These are phyloP conservation scores for Scutellaria baicalensis DNA, from an alignment of 257 asterid genomes.

Conservation along the genomic window DNA sequence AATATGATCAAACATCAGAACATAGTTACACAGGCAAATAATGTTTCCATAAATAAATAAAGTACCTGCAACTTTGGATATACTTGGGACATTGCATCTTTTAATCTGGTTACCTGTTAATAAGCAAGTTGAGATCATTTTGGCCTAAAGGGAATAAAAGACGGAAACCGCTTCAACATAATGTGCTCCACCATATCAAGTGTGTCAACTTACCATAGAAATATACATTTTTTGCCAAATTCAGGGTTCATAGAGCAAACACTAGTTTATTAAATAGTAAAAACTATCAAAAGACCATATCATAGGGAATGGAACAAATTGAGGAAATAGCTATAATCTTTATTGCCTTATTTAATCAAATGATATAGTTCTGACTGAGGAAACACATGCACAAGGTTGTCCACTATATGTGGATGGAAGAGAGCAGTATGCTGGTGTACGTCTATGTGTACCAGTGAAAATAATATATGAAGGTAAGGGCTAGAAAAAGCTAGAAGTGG, in stretches of 20 bases:
- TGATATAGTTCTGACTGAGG: neutral
- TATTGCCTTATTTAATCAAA: neutral
- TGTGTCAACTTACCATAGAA: neutral
- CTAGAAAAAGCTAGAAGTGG: neutral
- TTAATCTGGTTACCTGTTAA: constrained; percentile 66
- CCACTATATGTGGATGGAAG: neutral
- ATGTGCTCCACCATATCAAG: neutral
- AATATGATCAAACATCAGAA: constrained; percentile 3
- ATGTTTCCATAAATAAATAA: neutral
- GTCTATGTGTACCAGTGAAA: too few relatives aligned
- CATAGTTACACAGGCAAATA: neutral
- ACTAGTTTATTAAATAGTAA: neutral
- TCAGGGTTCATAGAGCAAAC: neutral
- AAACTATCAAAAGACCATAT: neutral
- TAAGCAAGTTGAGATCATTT: neutral
- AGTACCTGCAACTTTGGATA: constrained; percentile 84
- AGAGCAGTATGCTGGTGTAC: neutral
- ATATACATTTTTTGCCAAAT: neutral
- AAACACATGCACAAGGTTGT: neutral
- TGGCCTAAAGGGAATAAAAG: neutral
- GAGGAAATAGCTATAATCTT: neutral
- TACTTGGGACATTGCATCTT: constrained; percentile 81
- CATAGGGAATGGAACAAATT: neutral
- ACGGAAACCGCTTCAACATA: neutral
- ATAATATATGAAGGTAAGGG: neutral